Evolutionary conservation across 805 yeast species (phyloP).

Genomic region (Debaryomyces prosopidis): DNA sequence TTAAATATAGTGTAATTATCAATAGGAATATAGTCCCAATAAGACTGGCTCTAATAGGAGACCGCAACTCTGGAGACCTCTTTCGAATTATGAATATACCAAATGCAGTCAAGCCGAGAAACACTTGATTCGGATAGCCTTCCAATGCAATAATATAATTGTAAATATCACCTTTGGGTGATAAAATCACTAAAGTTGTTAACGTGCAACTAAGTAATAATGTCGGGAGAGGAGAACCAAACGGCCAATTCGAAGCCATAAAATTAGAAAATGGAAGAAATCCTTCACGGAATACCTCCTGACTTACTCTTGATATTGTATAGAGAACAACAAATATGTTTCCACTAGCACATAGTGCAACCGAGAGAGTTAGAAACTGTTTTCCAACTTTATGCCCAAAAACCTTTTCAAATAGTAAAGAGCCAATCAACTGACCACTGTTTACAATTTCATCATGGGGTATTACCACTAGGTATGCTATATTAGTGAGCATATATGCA

Average conservation of each 20-base stretch:
- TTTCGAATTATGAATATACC: conserved; percentile 58
- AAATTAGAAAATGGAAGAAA: conserved; percentile 52
- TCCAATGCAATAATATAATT: conserved; percentile 53
- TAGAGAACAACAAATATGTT: conserved; percentile 63
- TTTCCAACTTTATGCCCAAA: conserved; percentile 55
- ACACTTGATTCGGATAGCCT: conserved; percentile 51
- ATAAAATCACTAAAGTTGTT: conserved; percentile 39
- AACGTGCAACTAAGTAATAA: conserved; percentile 44
- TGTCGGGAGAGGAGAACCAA: conserved; percentile 56
- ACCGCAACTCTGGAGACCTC: conserved; percentile 46
- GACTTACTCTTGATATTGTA: conserved; percentile 60
- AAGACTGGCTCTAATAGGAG: conserved; percentile 53
- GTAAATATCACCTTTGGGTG: conserved; percentile 53
- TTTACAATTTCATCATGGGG: conserved; percentile 52
- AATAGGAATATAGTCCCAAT: conserved; percentile 50
- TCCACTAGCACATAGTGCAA: conserved; percentile 63
- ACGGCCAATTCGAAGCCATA: conserved; percentile 58
- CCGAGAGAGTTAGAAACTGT: conserved; percentile 53
- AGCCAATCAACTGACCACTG: conserved; percentile 61
- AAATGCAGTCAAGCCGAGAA: conserved; percentile 51
- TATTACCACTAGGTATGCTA: conserved; percentile 57
- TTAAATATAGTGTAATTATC: conserved; percentile 46
- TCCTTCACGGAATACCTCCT: conserved; percentile 66
- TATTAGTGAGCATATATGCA: conserved; percentile 52
- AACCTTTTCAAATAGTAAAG: conserved; percentile 55